These are phyloP conservation scores for Paraphaeosphaeria minitans DNA, from an alignment of 2,329 filamentous ascomycete genomes.

Conservation along the genomic window DNA sequence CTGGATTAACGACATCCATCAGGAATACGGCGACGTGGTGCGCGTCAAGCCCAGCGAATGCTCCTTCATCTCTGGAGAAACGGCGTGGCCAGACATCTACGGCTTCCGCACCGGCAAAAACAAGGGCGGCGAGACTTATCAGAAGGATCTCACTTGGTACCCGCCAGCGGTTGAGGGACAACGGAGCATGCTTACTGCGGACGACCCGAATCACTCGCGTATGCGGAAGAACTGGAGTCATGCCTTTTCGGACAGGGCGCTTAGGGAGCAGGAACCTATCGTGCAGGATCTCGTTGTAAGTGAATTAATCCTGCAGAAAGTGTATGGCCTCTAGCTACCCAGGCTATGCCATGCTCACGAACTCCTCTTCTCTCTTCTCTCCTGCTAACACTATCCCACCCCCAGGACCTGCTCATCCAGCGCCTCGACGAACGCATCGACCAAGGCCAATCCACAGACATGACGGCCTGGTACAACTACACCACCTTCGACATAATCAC, in stretches of 20 bases:
- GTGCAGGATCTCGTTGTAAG: constrained; percentile 43
- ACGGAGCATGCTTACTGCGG: constrained; percentile 31
- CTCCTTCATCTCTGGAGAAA: constrained; percentile 51
- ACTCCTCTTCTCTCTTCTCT: no score
- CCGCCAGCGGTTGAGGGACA: constrained; percentile 35
- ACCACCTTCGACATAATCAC: constrained; percentile 38
- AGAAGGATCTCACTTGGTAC: constrained; percentile 47
- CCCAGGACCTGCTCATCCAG: constrained; percentile 43
- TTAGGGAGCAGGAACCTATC: constrained; percentile 48
- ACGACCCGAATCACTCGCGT: constrained; percentile 41
- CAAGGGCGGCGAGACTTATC: constrained; percentile 38
- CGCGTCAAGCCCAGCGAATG: constrained; percentile 50
- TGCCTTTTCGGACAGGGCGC: constrained; percentile 51
- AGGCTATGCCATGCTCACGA: no score
- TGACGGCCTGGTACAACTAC: constrained; percentile 27
- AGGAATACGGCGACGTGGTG: constrained; percentile 51
- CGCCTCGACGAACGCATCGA: constrained; percentile 33
- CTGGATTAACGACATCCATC: constrained; percentile 42
- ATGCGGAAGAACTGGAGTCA: constrained; percentile 47
- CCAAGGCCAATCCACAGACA: constrained; percentile 21
- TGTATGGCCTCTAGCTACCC: no score
- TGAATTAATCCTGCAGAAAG: no score
- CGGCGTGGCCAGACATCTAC: constrained; percentile 53
- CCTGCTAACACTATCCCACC: no score
- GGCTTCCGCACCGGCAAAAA: constrained; percentile 47